A percentile compares a stretch with the other conserved stretches of the same genome.
Evolutionary conservation across 139 green algal genomes (phyloP).

Genomic region (Choricystis sp.): DNA sequence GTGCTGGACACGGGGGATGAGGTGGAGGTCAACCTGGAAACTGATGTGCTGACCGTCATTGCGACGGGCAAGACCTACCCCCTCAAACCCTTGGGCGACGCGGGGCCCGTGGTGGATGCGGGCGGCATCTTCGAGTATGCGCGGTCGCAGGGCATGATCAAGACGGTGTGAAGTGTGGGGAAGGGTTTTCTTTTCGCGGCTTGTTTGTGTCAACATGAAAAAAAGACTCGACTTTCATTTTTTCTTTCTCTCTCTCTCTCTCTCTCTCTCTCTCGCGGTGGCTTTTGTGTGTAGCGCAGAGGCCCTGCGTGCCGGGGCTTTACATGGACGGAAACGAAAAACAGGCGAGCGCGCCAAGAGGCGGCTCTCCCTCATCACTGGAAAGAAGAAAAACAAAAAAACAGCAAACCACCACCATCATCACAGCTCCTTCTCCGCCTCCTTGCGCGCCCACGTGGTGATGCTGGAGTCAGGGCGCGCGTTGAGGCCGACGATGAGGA

Average conservation of each 20-base stretch:
- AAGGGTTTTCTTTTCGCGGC: no score
- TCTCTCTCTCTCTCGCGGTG: neutral
- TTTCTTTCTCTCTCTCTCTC: neutral
- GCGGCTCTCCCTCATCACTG: constrained; percentile 5
- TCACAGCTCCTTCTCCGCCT: constrained; percentile 22
- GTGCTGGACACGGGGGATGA: constrained; percentile 55
- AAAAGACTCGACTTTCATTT: neutral
- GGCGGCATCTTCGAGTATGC: constrained; percentile 90
- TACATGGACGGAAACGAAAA: neutral
- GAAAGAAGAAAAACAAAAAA: constrained; percentile 1
- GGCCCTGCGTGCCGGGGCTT: constrained; percentile 4
- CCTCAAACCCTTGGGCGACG: constrained; percentile 70
- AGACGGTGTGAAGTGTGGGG: constrained; percentile 23
- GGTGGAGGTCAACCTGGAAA: constrained; percentile 84
- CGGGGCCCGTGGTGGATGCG: constrained; percentile 82
- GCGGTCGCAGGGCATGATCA: constrained; percentile 75
- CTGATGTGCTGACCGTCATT: constrained; percentile 59
- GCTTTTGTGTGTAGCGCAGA: constrained; percentile 1
- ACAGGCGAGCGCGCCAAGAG: neutral
- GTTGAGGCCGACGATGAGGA: constrained; percentile 13
- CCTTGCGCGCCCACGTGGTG: constrained; percentile 11
- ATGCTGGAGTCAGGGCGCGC: constrained; percentile 24
- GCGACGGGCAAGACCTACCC: constrained; percentile 60
- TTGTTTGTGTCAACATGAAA: constrained; percentile 3
- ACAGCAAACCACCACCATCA: constrained; percentile 14